phyloP scores from a whole-genome alignment of 179 eudicot genomes.

The Sideroxylon spinosum region DNA sequence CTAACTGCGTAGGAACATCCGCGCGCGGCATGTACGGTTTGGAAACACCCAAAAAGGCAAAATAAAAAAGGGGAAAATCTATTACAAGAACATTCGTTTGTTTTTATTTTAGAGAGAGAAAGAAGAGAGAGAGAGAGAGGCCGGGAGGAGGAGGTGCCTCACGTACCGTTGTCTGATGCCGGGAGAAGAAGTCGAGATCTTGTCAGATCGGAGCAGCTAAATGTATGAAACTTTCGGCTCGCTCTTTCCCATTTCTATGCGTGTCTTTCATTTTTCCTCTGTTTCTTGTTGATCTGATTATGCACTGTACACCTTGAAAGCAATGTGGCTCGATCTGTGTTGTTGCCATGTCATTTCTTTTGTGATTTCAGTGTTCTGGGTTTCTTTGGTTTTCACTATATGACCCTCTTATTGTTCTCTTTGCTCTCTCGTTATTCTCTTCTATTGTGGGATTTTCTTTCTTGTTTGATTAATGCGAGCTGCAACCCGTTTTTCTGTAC shows the following conservation, averaged over 20 bases:
- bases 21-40: no score
- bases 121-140: not conserved
- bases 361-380: not conserved
- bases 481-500: not conserved
- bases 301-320: not conserved
- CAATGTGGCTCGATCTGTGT: constrained; percentile 11
- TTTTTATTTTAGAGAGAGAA: no score
- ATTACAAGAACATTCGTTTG: no score
- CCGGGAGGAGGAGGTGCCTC: not conserved
- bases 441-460: not conserved
- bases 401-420: no score
- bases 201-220: not conserved
- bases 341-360: not conserved
- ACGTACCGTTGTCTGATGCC: not conserved
- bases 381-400: not conserved
- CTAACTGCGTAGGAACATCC: no score
- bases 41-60: no score
- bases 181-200: constrained; percentile 4
- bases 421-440: not conserved
- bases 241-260: not conserved
- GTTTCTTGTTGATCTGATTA: not conserved
- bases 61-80: no score
- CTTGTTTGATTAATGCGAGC: not conserved
- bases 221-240: constrained; percentile 3
- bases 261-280: not conserved